These are phyloP conservation scores for Thalassiosira profunda DNA, from an alignment of 108 stramenopile genomes.

Conservation along the genomic window DNA sequence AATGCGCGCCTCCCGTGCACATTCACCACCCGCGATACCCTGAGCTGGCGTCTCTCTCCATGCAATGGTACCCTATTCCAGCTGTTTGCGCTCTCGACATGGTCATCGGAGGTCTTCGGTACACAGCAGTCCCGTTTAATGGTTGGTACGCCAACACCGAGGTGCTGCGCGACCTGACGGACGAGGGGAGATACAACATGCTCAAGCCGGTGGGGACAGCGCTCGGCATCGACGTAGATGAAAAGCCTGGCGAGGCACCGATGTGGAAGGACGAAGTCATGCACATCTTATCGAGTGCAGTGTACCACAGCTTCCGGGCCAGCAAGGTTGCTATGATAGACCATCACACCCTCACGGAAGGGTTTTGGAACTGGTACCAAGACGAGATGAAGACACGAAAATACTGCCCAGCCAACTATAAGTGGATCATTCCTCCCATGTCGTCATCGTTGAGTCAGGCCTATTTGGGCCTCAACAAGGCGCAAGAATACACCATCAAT, in stretches of 20 bases:
- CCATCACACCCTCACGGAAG: conserved; percentile 29
- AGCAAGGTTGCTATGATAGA: conserved; percentile 31
- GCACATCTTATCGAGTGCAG: conserved; percentile 7
- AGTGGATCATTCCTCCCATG: conserved; percentile 28
- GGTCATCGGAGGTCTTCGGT: conserved; percentile 33
- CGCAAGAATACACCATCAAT: conserved; percentile 26
- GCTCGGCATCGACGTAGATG: conserved; percentile 6
- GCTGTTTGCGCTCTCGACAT: conserved; percentile 30
- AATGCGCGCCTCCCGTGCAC: conserved; percentile 16
- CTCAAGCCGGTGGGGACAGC: conserved; percentile 16
- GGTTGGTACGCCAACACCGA: conserved; percentile 45
- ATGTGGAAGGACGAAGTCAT: conserved; percentile 22
- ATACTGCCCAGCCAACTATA: conserved; percentile 26
- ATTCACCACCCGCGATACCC: conserved; percentile 15
- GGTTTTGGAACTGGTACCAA: conserved; percentile 34
- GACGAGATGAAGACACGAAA: conserved; percentile 12
- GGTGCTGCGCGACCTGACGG: conserved; percentile 36
- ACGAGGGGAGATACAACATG: conserved; percentile 22
- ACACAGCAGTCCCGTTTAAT: conserved; percentile 43
- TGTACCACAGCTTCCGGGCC: conserved; percentile 32
- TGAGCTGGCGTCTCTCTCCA: conserved; percentile 1
- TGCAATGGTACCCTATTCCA: conserved; percentile 18
- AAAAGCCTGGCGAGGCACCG: conserved; percentile 12
- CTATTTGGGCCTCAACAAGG: conserved; percentile 21
- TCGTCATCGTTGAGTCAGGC: conserved; percentile 19